Evolutionary conservation across 2,329 filamentous ascomycete species (phyloP).

Genomic region (Raffaelea arxii): DNA sequence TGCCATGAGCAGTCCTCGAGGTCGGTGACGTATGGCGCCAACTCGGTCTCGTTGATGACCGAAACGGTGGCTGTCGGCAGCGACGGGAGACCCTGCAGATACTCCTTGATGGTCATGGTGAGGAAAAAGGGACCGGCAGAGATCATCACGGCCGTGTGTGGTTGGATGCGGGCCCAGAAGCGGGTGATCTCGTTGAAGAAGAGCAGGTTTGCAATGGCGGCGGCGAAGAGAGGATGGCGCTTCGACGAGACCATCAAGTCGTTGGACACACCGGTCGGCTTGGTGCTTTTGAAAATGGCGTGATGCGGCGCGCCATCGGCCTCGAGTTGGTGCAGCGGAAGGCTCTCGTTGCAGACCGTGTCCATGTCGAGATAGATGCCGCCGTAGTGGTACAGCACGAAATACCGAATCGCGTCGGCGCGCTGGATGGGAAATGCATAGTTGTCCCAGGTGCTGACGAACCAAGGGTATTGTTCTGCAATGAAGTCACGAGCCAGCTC

Average conservation of each 20-base stretch:
- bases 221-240: slow-evolving; percentile 64
- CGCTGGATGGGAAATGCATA: slow-evolving; percentile 70
- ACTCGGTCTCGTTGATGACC: slow-evolving; percentile 21
- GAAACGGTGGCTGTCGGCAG: slow-evolving; percentile 17
- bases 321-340: slow-evolving; percentile 1
- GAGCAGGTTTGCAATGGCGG: slow-evolving; percentile 57
- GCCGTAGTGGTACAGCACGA: slow-evolving; percentile 65
- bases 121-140: slow-evolving; percentile 68
- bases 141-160: slow-evolving; percentile 72
- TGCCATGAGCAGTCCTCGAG: slow-evolving; percentile 32
- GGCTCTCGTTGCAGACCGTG: slow-evolving; percentile 19
- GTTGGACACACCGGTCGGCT: slow-evolving; percentile 71
- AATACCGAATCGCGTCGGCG: slow-evolving; percentile 71
- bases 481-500: slow-evolving; percentile 62
- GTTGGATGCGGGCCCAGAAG: slow-evolving; percentile 52
- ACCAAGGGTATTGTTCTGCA: slow-evolving; percentile 65
- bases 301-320: slow-evolving; percentile 3
- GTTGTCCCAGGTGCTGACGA: slow-evolving; percentile 61
- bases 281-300: slow-evolving; percentile 34
- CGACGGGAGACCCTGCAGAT: slow-evolving; percentile 41
- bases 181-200: slow-evolving; percentile 45
- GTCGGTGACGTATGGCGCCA: slow-evolving; percentile 20
- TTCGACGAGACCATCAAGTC: slow-evolving; percentile 68
- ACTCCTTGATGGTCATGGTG: slow-evolving; percentile 67
- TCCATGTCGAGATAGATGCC: slow-evolving; percentile 78